A percentile compares a stretch with the other conserved stretches of the same genome.
These are phyloP conservation scores for Ceratocystiopsis sp. DNA, from an alignment of 2,329 filamentous ascomycete species.

Conservation along the genomic window DNA sequence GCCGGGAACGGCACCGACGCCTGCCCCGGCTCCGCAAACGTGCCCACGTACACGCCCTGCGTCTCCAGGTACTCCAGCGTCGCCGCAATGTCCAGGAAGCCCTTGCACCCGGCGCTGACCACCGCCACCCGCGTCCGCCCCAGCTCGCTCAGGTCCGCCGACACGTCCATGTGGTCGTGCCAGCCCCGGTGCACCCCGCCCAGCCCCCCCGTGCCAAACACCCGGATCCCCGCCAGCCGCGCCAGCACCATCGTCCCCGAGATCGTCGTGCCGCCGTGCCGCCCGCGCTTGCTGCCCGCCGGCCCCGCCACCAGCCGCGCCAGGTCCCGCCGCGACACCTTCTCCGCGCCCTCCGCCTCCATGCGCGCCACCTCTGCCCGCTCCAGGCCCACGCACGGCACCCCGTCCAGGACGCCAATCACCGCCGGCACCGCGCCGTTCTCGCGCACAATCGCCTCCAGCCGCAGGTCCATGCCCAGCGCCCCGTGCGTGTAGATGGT, in stretches of 20 bases:
- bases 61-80: slow-evolving; percentile 67
- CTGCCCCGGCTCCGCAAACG: slow-evolving; percentile 60
- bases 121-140: slow-evolving; percentile 80
- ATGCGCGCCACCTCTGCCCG: slow-evolving; percentile 58
- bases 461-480: slow-evolving; percentile 51
- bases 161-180: slow-evolving; percentile 78
- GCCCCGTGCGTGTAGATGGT: slow-evolving; percentile 95
- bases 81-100: slow-evolving; percentile 79
- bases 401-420: slow-evolving; percentile 70
- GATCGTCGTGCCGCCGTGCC: slow-evolving; percentile 85
- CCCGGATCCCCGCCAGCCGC: slow-evolving; percentile 67
- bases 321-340: slow-evolving; percentile 77
- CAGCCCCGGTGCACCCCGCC: slow-evolving; percentile 87
- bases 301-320: slow-evolving; percentile 52
- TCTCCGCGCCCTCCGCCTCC: slow-evolving; percentile 54
- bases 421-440: slow-evolving; percentile 80
- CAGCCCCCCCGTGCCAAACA: slow-evolving; percentile 89
- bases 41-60: slow-evolving; percentile 65
- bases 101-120: slow-evolving; percentile 82
- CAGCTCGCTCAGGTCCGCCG: slow-evolving; percentile 86
- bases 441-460: slow-evolving; percentile 66
- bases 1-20: slow-evolving; percentile 65
- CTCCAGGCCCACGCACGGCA: slow-evolving; percentile 63
- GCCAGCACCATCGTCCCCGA: slow-evolving; percentile 86
- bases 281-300: slow-evolving; percentile 44